A percentile compares a stretch with the other conserved stretches of the same genome.
Evolutionary conservation across 139 green algal genomes (phyloP).

Genomic region (Chlamydomonas schloesseri): DNA sequence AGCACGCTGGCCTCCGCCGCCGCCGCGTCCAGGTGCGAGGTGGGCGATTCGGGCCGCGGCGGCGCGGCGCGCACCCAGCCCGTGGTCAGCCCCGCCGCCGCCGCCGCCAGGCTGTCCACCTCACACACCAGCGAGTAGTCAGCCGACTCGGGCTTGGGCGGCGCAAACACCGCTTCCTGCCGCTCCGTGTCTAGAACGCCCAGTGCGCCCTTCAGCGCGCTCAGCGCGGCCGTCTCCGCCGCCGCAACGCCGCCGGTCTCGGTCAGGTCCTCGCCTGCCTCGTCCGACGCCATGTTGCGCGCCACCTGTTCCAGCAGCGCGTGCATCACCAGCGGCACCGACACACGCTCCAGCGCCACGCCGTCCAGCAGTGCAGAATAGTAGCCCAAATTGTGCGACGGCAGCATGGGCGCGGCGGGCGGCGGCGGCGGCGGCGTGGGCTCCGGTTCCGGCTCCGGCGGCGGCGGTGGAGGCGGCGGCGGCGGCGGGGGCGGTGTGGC

Average conservation of each 20-base stretch:
- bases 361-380: conserved; percentile 60
- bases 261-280: conserved; percentile 37
- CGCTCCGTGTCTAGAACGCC: background rate
- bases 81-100: conserved; percentile 45
- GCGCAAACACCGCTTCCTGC: conserved; percentile 8
- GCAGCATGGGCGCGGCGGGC: background rate
- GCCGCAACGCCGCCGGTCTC: conserved; percentile 35
- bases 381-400: conserved; percentile 23
- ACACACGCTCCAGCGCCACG: conserved; percentile 62
- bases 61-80: conserved; percentile 33
- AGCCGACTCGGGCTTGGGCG: background rate
- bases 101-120: conserved; percentile 46
- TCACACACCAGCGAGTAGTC: conserved; percentile 41
- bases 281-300: conserved; percentile 35
- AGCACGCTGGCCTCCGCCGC: background rate
- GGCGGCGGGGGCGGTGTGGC: background rate
- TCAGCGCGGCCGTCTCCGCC: conserved; percentile 40
- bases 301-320: conserved; percentile 70
- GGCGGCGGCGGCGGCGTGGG: background rate
- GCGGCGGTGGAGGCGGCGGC: no score
- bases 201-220: conserved; percentile 38
- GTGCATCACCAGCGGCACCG: conserved; percentile 67
- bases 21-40: conserved; percentile 22
- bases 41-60: conserved; percentile 31
- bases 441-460: no score